Base-by-base conservation (phyloP, 1,139 yeast species). In the Yamadazyma pseudoaaseri region DNA sequence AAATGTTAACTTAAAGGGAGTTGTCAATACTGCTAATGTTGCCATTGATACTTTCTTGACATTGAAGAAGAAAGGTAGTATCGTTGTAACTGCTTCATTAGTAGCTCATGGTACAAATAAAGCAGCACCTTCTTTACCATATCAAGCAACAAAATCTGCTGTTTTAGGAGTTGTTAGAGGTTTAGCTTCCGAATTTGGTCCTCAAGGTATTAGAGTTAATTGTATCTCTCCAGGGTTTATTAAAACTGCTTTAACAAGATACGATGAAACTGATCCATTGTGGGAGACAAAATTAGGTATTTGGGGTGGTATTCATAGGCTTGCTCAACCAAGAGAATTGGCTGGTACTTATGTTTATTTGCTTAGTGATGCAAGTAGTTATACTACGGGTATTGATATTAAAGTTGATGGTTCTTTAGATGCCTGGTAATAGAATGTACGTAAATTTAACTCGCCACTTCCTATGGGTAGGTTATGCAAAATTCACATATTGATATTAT, bases 61-160 rank as follows among this genome's bases (percentile, higher is more conserved):
- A 3, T 33, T 37, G 12, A 77, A 71, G 17, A 58, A 66, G 31
- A 56, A 74, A 38, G 81, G 79, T 12, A 71, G 79, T 13, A 65
- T 78, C 48, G 74, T 78, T 49, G 61, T 76, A 45, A 77, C 82
- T 17, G 79, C 80, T 8, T 76, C 82, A 9, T 74, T 77, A 59
- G 76, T 76, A 6, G 81, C 77, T 3, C 66, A 71, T 45, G 64
- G 76, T 33, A 72, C 70, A 34, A 76, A 76, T 49, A 77, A 76
- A 59, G 62, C 76, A 11, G 73, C 79, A 10, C 43, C 43, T 5
- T 37, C 43, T 8, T 27, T 39, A n/a, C 43, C 43, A 11, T 76
- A 76, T 49, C 74, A 73, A 45, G 69, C 77, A 6, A 67, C 78
- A 37, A 75, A 75, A 52, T 77, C 79, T n/a, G 80, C 79, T 2